Base-by-base conservation (phyloP, 495 filamentous ascomycete species). In the Penicillium angulare region DNA sequence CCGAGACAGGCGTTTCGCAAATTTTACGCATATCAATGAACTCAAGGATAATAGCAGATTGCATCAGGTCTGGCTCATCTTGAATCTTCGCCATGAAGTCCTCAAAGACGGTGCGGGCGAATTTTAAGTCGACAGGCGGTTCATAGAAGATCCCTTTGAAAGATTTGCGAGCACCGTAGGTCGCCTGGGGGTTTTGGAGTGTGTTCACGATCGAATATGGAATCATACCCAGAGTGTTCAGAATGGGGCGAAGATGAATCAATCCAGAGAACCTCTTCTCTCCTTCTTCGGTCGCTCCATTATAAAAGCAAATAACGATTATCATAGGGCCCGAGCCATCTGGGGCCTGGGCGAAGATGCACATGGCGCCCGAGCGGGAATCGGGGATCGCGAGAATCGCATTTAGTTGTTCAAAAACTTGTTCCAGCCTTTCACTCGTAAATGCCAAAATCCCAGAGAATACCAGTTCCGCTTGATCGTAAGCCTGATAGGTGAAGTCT, bases 101-200 rank as follows among this genome's bases (percentile, higher is more conserved):
- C 3, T 69, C 53, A 52, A 77, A 67, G 5, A 67, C 51, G n/a
- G 55, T 42, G 7, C 67, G 69, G 2, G 68, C 51, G 52, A 74
- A 67, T 1, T 54, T 21, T 6, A 58, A 52, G 29, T 70, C 61
- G 34, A 78, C 44, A 0, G 74, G 75, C 12, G 74, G 69, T 45
- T 65, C 59, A 63, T 73, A 79, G 27, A 73, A 72, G n/a, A 79
- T 61, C 0, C 75, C 77, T 45, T 78, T 81, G 48, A 77, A 72
- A 0, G 70, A 64, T 33, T 75, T 71, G 12, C 72, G 67, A 33
- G 60, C 67, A 5, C 72, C 72, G 40, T 71, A 67, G 0, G 61
- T 68, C 1, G 72, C 65, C 47, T 66, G 78, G 46, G 61, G 70
- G 54, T 60, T 70, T 47, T 69, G 68, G 3, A 80, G 52, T 2